Conservation (phyloP, 352 stramenopile species). For the Phytophthora pistaciae region DNA sequence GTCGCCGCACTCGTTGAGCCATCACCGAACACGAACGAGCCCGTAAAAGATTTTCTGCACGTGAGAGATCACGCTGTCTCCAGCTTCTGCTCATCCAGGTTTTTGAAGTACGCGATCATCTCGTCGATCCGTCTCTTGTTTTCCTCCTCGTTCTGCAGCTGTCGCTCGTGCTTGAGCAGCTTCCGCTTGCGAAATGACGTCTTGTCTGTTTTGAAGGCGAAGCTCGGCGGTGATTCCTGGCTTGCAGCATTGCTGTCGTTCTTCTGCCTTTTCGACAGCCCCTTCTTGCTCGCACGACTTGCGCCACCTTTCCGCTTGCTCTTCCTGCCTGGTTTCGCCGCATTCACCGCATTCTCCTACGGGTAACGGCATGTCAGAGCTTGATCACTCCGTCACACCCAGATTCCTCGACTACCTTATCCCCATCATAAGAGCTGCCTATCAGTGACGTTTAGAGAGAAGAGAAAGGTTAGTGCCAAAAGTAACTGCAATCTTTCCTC, state of each 20-base stretch:
- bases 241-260: slow-evolving; percentile 7
- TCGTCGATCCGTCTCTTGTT: slow-evolving; percentile 65
- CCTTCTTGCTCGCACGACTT: slow-evolving; percentile 15
- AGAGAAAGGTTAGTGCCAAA: neutral
- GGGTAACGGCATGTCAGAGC: neutral
- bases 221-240: slow-evolving; percentile 63
- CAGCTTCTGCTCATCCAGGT: slow-evolving; percentile 64
- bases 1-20: neutral
- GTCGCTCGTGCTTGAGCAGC: slow-evolving; percentile 43
- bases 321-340: slow-evolving; percentile 20
- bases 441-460: slow-evolving; percentile 1
- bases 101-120: slow-evolving; percentile 70
- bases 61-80: slow-evolving; percentile 42
- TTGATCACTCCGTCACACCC: neutral
- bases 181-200: slow-evolving; percentile 60
- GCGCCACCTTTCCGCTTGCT: slow-evolving; percentile 17
- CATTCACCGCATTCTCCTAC: slow-evolving; percentile 45
- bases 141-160: slow-evolving; percentile 44
- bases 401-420: slow-evolving; percentile 24
- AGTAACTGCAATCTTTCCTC: neutral
- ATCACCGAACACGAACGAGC: neutral
- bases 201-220: slow-evolving; percentile 56
- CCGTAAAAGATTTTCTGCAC: neutral
- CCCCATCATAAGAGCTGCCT: slow-evolving; percentile 30
- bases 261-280: slow-evolving; percentile 23